Base-by-base conservation (phyloP, 371 early-diverging fungal species). In the Apophysomyces trapeziformis region DNA sequence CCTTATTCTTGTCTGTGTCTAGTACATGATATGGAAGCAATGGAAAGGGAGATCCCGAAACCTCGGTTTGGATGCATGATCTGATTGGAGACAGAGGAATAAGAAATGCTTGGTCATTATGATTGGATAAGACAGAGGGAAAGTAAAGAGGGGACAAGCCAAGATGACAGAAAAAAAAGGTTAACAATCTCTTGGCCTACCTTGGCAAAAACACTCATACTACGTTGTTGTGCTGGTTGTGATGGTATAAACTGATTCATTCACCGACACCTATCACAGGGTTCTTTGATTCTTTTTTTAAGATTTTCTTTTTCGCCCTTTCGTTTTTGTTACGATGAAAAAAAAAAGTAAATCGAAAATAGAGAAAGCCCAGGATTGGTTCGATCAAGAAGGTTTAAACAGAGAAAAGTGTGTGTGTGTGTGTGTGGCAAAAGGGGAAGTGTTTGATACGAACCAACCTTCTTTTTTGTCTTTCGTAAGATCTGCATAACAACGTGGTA, bases 131-230 rank as follows among this genome's bases (percentile, higher is more conserved):
- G 3, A 26, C 32, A 26, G 3, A 26, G 32, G 32, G 32, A 26
- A 26, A 3, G 2, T 26, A 26, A 26, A 26, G 32, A 26, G 32
- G 32, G 32, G 32, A 26, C 32, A 26, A 26, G 54, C 54, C 54
- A 50, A 50, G 54, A 21, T 50, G 47, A n/a, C 16, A 26, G 32
- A 26, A 26, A 26, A 26, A 26, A 26, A 8, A 50, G 54, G 54
- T 50, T 50, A 50, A 50, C 54, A 50, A 50, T 50, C 21, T 50
- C 54, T 50, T 50, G 54, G 54, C 54, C 54, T 26, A 26, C 32
- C 54, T 50, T 50, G 54, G 54, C 54, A 21, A 26, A 26, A 26
- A 21, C 18, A 0, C 54, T 41, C 54, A n/a, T 50, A 35, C 54
- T 35, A 50, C 54, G 54, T 50, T 50, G 21, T 50, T 50, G 32